phyloP scores from a whole-genome alignment of 2,329 filamentous ascomycete genomes.

The Apiospora koreana region DNA sequence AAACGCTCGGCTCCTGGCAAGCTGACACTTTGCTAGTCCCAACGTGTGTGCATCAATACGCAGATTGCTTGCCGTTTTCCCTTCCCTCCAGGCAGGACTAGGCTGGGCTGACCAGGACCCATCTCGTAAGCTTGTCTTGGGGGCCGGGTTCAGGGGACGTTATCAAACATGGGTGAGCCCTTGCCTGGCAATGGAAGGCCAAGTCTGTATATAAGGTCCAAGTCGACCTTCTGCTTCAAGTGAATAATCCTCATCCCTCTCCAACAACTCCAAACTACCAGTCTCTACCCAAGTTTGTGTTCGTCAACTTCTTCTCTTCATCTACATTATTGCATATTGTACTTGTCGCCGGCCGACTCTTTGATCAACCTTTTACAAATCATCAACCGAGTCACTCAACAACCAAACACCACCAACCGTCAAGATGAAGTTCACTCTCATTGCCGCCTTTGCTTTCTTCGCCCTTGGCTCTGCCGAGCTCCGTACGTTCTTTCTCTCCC shows the following conservation, averaged over 20 bases:
- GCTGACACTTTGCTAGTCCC: neutral
- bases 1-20: neutral
- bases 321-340: slow-evolving; percentile 23
- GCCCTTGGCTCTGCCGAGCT: slow-evolving; percentile 46
- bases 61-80: neutral
- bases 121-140: neutral
- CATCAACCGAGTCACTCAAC: slow-evolving; percentile 5
- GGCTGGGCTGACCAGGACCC: neutral
- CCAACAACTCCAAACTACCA: slow-evolving; percentile 20
- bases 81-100: neutral
- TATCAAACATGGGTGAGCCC: neutral
- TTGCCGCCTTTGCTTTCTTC: slow-evolving; percentile 48
- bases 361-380: slow-evolving; percentile 28
- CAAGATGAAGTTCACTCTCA: slow-evolving; percentile 56
- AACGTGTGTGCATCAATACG: neutral
- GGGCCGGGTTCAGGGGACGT: neutral
- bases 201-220: slow-evolving; percentile 13
- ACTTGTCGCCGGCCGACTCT: slow-evolving; percentile 56
- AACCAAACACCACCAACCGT: slow-evolving; percentile 23
- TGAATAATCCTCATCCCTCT: slow-evolving; percentile 18
- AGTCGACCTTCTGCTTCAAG: slow-evolving; percentile 27
- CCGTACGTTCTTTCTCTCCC: slow-evolving; percentile 23
- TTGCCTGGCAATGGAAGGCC: neutral
- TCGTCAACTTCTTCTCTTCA: slow-evolving; percentile 28
- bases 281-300: slow-evolving; percentile 15